A percentile compares a stretch with the other conserved stretches of the same genome.
Conservation (phyloP, 768 basidiomycete species). For the Pisolithus tinctorius region DNA sequence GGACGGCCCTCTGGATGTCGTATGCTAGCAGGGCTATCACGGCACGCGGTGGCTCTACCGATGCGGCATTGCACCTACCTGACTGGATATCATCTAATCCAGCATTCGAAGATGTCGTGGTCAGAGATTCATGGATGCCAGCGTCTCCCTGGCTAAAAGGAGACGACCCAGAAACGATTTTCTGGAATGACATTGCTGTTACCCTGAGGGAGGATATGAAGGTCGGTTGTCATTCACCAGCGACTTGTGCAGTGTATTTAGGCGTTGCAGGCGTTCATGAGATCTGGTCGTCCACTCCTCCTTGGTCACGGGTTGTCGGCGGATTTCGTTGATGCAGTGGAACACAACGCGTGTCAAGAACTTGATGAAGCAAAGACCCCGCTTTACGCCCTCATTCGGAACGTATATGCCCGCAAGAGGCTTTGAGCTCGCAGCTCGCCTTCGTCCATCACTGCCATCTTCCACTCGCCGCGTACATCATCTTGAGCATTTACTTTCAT, state of each 20-base stretch:
- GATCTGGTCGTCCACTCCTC: conserved; percentile 60
- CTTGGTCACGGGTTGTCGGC: conserved; percentile 55
- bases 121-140: conserved; percentile 58
- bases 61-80: conserved; percentile 52
- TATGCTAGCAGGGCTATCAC: conserved; percentile 47
- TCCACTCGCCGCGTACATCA: not conserved
- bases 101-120: conserved; percentile 52
- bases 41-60: conserved; percentile 52
- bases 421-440: conserved; percentile 10
- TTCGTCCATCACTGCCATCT: not conserved
- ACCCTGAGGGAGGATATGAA: conserved; percentile 53
- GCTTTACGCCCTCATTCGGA: conserved; percentile 51
- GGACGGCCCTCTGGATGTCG: conserved; percentile 58
- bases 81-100: conserved; percentile 50
- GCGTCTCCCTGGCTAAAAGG: conserved; percentile 42
- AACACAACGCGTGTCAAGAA: conserved; percentile 46
- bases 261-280: conserved; percentile 50
- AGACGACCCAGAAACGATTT: conserved; percentile 16
- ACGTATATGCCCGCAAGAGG: conserved; percentile 46
- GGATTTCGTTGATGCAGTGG: conserved; percentile 45
- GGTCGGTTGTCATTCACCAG: conserved; percentile 27
- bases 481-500: not conserved
- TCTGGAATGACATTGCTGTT: conserved; percentile 36
- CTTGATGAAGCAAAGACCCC: conserved; percentile 39
- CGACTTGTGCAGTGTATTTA: not conserved